These are phyloP conservation scores for Tuber indicum DNA, from an alignment of 495 filamentous ascomycete genomes.

Conservation along the genomic window DNA sequence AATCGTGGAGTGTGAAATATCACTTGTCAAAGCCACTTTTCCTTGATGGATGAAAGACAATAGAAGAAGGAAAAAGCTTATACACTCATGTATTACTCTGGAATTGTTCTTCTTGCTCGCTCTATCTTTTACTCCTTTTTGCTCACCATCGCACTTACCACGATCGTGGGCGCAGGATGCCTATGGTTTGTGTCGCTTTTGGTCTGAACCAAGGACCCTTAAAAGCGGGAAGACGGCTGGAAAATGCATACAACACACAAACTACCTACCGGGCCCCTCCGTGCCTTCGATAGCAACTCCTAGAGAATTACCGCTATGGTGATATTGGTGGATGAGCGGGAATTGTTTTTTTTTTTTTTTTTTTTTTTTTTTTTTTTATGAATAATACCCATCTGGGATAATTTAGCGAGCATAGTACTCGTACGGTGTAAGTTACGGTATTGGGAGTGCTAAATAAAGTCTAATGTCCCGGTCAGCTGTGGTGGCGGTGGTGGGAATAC, in stretches of 20 bases:
- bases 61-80: neutral
- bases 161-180: too few relatives aligned
- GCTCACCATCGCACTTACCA: too few relatives aligned
- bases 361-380: too few relatives aligned
- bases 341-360: neutral
- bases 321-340: neutral
- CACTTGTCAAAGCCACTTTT: too few relatives aligned
- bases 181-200: too few relatives aligned
- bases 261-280: too few relatives aligned
- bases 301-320: neutral
- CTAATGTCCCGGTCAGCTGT: neutral
- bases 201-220: too few relatives aligned
- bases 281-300: neutral
- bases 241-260: too few relatives aligned
- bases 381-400: neutral
- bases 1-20: too few relatives aligned
- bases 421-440: neutral
- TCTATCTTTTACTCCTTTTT: too few relatives aligned
- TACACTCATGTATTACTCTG: neutral
- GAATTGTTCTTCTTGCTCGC: neutral
- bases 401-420: neutral
- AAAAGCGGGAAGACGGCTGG: too few relatives aligned
- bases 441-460: neutral
- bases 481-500: neutral
- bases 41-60: too few relatives aligned